Evolutionary conservation across 352 stramenopile genomes (phyloP).

Genomic region (Phytophthora fragariaefolia): DNA sequence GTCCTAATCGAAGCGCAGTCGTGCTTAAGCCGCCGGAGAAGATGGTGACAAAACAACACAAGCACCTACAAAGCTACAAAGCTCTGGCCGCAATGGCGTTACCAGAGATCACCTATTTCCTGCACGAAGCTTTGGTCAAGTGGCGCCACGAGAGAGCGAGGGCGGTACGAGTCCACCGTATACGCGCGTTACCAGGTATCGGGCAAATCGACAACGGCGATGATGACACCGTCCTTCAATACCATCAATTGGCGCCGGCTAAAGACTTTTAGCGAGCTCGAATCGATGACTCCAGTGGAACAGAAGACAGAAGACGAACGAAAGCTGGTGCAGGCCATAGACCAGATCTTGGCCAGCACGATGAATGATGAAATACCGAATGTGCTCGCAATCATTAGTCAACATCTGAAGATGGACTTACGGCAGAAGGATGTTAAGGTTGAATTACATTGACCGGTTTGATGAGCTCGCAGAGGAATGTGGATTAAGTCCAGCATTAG

Average conservation of each 20-base stretch:
- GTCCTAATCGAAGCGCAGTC: slow-evolving; percentile 7
- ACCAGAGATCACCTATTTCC: background rate
- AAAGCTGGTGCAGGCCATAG: slow-evolving; percentile 1
- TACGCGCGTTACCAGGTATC: background rate
- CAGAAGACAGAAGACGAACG: slow-evolving; percentile 6
- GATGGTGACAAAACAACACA: background rate
- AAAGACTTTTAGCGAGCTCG: slow-evolving; percentile 3
- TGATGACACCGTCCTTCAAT: background rate
- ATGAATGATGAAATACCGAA: slow-evolving; percentile 14
- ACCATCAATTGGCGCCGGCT: background rate
- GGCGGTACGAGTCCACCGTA: slow-evolving; percentile 1
- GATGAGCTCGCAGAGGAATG: slow-evolving; percentile 4
- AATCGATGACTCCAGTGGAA: background rate
- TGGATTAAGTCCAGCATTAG: background rate
- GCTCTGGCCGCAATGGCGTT: slow-evolving; percentile 1
- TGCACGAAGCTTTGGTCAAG: slow-evolving; percentile 5
- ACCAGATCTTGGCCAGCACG: background rate
- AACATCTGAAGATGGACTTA: slow-evolving; percentile 6
- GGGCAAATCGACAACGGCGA: background rate
- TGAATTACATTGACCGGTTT: slow-evolving; percentile 8
- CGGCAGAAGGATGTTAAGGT: slow-evolving; percentile 3
- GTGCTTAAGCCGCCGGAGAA: slow-evolving; percentile 1
- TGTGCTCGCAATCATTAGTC: background rate
- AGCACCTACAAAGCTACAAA: background rate
- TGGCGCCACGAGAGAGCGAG: slow-evolving; percentile 5